These are phyloP conservation scores for Cercospora sp. DNA, from an alignment of 2,329 filamentous ascomycete species.

Conservation along the genomic window DNA sequence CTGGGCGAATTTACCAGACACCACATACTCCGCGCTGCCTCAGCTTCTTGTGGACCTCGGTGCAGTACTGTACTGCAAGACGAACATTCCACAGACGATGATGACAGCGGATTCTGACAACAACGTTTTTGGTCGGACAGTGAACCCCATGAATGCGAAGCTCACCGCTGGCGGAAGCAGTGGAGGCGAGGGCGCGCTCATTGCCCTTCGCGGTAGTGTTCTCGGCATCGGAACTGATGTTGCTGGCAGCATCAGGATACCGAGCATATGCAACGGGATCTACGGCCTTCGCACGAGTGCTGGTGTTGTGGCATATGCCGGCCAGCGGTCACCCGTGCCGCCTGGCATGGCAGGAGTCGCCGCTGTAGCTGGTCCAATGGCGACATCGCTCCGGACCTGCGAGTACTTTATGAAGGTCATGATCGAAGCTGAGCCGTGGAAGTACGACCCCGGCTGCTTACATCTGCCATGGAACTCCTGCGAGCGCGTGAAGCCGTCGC, in stretches of 20 bases:
- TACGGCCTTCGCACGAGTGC: conserved; percentile 28
- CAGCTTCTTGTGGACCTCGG: conserved; percentile 47
- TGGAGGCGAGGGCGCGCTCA: conserved; percentile 63
- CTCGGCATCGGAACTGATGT: conserved; percentile 65
- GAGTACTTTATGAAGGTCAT: conserved; percentile 30
- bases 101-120: conserved; percentile 33
- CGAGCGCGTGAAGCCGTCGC: conserved; percentile 3
- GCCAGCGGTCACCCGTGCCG: conserved; percentile 40
- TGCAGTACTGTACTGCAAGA: conserved; percentile 56
- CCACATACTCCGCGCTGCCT: conserved; percentile 37
- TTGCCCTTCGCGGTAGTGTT: conserved; percentile 59
- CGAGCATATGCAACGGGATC: conserved; percentile 68
- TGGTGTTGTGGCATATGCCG: conserved; percentile 31
- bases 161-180: conserved; percentile 65
- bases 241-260: conserved; percentile 69
- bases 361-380: conserved; percentile 32
- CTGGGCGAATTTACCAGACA: conserved; percentile 1
- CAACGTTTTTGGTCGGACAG: conserved; percentile 46
- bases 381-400: conserved; percentile 28
- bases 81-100: conserved; percentile 55
- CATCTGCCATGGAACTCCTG: conserved; percentile 43
- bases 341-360: conserved; percentile 34
- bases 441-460: conserved; percentile 41
- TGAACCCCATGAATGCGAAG: conserved; percentile 63
- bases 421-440: conserved; percentile 41